Evolutionary conservation across 2,329 filamentous ascomycete species (phyloP).

Genomic region (Endothia cerciana): DNA sequence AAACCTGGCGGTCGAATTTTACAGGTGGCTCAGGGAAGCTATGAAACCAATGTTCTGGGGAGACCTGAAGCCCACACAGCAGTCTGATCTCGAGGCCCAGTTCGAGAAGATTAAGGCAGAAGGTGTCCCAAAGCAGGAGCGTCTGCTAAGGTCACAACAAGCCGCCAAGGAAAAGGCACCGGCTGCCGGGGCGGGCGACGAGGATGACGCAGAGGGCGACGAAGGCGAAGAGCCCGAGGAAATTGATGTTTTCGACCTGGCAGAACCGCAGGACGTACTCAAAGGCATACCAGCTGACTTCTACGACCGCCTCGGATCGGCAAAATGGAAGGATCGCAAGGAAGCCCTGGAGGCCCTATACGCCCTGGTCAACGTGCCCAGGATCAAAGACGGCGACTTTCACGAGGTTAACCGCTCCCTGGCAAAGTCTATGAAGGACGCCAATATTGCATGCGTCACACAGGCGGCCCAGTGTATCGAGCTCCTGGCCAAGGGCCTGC

Average conservation of each 20-base stretch:
- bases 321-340: slow-evolving; percentile 99
- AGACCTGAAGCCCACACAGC: slow-evolving; percentile 93
- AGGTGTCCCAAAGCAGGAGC: slow-evolving; percentile 83
- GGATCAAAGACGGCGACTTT: slow-evolving; percentile 90
- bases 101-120: slow-evolving; percentile 95
- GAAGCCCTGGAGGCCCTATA: slow-evolving; percentile 86
- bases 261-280: slow-evolving; percentile 85
- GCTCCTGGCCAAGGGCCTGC: slow-evolving; percentile 81
- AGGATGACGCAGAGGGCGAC: slow-evolving; percentile 59
- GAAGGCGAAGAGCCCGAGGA: slow-evolving; percentile 68
- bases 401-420: slow-evolving; percentile 81
- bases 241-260: slow-evolving; percentile 79
- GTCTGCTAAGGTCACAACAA: slow-evolving; percentile 87
- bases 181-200: slow-evolving; percentile 60
- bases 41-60: slow-evolving; percentile 99
- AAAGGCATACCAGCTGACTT: slow-evolving; percentile 83
- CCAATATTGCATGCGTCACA: slow-evolving; percentile 92
- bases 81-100: slow-evolving; percentile 88
- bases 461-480: slow-evolving; percentile 94
- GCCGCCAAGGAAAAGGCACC: slow-evolving; percentile 76
- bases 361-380: slow-evolving; percentile 77
- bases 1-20: slow-evolving; percentile 88
- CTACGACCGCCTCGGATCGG: slow-evolving; percentile 79
- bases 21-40: slow-evolving; percentile 94
- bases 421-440: slow-evolving; percentile 98